Evolutionary conservation across 2,329 filamentous ascomycete species (phyloP).

Genomic region (Dactylellina haptotyla): DNA sequence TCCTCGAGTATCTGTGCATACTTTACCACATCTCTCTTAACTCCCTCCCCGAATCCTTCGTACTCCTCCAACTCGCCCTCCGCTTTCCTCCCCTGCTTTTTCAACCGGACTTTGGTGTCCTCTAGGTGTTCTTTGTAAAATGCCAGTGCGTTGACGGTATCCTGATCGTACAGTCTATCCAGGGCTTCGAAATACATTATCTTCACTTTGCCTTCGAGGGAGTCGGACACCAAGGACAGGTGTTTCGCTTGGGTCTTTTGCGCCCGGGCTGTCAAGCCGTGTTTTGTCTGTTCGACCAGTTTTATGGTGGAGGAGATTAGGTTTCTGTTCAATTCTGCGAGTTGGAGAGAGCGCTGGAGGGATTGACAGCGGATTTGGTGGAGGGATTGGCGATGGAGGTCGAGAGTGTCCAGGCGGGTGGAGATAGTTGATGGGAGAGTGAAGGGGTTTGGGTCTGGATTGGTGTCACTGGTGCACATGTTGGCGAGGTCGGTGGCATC

Average conservation of each 20-base stretch:
- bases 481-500: conserved; percentile 47
- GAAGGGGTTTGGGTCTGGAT: conserved; percentile 27
- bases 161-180: conserved; percentile 56
- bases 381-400: conserved; percentile 44
- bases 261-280: conserved; percentile 42
- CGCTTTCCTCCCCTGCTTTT: conserved; percentile 54
- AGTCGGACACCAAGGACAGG: conserved; percentile 55
- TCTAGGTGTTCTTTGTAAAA: conserved; percentile 57
- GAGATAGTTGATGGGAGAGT: conserved; percentile 29
- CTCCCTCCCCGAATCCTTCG: conserved; percentile 38
- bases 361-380: conserved; percentile 48
- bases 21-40: conserved; percentile 32
- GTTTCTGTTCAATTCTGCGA: conserved; percentile 24
- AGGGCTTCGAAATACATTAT: conserved; percentile 56
- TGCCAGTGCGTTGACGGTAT: conserved; percentile 55
- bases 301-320: conserved; percentile 36
- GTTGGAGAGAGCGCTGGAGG: conserved; percentile 54
- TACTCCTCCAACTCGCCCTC: conserved; percentile 57
- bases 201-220: conserved; percentile 56
- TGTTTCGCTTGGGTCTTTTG: conserved; percentile 55
- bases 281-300: conserved; percentile 47
- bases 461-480: conserved; percentile 21
- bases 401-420: conserved; percentile 29
- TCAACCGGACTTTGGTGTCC: conserved; percentile 55
- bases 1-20: conserved; percentile 43